Evolutionary conservation across 495 filamentous ascomycete species (phyloP), one percentile per base, ranked within the genome.

Genomic region (Aspergillus heteromorphus): DNA sequence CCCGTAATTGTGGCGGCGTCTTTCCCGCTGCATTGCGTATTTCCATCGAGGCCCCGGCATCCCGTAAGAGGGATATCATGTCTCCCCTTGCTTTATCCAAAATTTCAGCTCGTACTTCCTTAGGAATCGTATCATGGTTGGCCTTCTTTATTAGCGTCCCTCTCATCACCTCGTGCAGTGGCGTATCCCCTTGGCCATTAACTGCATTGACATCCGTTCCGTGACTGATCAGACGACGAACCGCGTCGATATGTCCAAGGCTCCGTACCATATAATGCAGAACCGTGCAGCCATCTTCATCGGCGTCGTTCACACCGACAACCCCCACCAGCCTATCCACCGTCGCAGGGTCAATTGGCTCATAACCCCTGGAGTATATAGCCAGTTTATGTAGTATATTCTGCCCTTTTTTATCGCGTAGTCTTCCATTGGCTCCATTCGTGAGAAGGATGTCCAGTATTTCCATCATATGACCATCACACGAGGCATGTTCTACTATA

Each of bases 231-330:
- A 61, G 53, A 16, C 45, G 49, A 10, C 38, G 40, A 10, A 31
- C 31, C 4, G 58, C 51, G 5, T 61, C 23, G 16, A 45, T 30
- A 34, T 59, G 53, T 0, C 48, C 14, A 10, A 65, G 21, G n/a
- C 57, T 49, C 20, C 21, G 54, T 4, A 54, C 58, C 30, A 65
- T 43, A 31, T 43, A 27, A 51, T 65, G 53, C 6, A 65, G 48
- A 8, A 50, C 48, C 3, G 58, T 57, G 17, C 31, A 38, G 18
- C 58, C 50, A 31, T 56, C 27, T 16, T 4, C 30, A 40, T 60
- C 53, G 16, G 23, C 19, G 7, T 53, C 29, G 45, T 54, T 58
- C 5, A 61, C 42, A 47, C 56, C 40, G 18, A 45, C 48, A 14
- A 36, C 27, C 10, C 25, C 23, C 8, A 55, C 16, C 19, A 59